Evolutionary conservation across 345 rosid genomes (phyloP).

Genomic region (Firmiana major): DNA sequence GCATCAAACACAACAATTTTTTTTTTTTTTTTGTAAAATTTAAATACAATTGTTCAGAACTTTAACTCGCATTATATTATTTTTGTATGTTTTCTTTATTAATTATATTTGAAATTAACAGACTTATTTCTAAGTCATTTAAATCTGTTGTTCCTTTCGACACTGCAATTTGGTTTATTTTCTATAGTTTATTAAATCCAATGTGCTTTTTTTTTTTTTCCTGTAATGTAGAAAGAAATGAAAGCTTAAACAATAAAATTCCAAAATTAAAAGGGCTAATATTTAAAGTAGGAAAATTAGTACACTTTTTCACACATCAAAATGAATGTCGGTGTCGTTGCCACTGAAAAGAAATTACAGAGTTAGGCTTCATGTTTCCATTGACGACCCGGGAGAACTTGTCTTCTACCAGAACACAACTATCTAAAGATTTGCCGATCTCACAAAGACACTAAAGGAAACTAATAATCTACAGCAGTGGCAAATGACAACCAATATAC

Average conservation of each 20-base stretch:
- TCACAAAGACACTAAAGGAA: background rate
- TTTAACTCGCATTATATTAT: too few relatives aligned
- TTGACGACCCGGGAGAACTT: background rate
- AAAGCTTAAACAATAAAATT: too few relatives aligned
- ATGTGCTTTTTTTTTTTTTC: too few relatives aligned
- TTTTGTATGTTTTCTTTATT: too few relatives aligned
- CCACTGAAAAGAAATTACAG: background rate
- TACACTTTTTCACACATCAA: background rate
- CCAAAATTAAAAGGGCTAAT: too few relatives aligned
- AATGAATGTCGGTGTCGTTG: background rate
- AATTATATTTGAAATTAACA: too few relatives aligned
- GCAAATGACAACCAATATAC: background rate
- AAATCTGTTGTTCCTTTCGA: background rate
- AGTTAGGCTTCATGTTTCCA: background rate
- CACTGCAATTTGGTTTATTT: background rate
- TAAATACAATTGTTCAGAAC: background rate
- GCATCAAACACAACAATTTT: too few relatives aligned
- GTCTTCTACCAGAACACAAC: background rate
- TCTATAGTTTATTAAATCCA: too few relatives aligned
- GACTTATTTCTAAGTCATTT: too few relatives aligned
- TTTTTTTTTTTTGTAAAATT: too few relatives aligned
- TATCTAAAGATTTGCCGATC: background rate
- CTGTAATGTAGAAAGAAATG: too few relatives aligned
- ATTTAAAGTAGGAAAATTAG: too few relatives aligned
- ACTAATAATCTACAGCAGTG: background rate